Conservation (phyloP, 1,284 basidiomycete species). For the Pascua guehoae region DNA sequence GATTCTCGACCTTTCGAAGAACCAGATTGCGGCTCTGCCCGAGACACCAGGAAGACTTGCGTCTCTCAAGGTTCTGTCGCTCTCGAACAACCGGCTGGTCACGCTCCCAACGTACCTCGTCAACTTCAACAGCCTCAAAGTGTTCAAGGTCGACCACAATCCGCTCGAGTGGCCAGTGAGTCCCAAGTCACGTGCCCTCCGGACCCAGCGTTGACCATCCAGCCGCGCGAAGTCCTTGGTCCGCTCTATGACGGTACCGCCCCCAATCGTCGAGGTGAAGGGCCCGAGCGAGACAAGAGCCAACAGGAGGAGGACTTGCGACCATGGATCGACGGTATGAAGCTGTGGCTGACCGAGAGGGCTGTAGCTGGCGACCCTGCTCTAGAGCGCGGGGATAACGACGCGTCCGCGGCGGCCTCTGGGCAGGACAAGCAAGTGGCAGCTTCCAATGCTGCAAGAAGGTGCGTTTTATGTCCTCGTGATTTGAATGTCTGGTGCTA, state of each 20-base stretch:
- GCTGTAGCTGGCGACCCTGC: too few relatives aligned
- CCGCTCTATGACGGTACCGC: conserved; percentile 15
- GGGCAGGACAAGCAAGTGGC: too few relatives aligned
- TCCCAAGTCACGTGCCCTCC: conserved; percentile 11
- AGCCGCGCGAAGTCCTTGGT: conserved; percentile 39
- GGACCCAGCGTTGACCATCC: background rate
- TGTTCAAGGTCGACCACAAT: conserved; percentile 86
- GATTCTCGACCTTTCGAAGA: conserved; percentile 90
- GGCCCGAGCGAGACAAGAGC: conserved; percentile 1
- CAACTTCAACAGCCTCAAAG: conserved; percentile 68
- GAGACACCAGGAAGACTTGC: conserved; percentile 72
- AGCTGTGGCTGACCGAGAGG: conserved; percentile 57
- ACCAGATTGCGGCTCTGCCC: conserved; percentile 80
- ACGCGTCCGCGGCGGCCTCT: too few relatives aligned
- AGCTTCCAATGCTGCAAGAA: too few relatives aligned
- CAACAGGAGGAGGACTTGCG: conserved; percentile 57
- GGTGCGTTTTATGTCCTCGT: too few relatives aligned
- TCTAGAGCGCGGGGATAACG: too few relatives aligned
- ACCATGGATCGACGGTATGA: conserved; percentile 68
- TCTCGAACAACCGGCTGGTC: conserved; percentile 79
- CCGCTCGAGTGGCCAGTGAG: conserved; percentile 79
- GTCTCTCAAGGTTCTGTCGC: conserved; percentile 81
- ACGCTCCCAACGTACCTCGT: conserved; percentile 74
- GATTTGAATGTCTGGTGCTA: too few relatives aligned
- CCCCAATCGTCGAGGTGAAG: conserved; percentile 2